Percentiles rank a stretch among this genome's conserved stretches.
Evolutionary conservation across 768 basidiomycete genomes (phyloP).

Genomic region (Boletus pseudopeckii): DNA sequence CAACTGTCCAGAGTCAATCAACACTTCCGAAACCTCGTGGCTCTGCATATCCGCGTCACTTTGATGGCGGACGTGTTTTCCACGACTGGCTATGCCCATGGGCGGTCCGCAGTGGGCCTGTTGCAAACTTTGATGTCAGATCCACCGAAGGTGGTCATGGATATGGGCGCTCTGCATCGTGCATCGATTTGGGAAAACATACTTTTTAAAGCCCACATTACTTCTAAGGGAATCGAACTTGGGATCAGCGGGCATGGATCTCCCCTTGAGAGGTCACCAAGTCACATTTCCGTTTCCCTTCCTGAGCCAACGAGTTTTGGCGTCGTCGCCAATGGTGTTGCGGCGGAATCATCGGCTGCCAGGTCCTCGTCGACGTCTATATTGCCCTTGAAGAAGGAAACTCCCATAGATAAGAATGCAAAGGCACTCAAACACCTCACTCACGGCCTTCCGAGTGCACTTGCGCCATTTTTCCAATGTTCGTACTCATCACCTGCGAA

Average conservation of each 20-base stretch:
- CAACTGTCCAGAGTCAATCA: slow-evolving; percentile 51
- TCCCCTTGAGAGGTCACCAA: slow-evolving; percentile 48
- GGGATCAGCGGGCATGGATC: slow-evolving; percentile 42
- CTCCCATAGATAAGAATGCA: slow-evolving; percentile 60
- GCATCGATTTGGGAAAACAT: slow-evolving; percentile 87
- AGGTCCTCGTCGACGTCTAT: slow-evolving; percentile 22
- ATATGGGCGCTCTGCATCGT: slow-evolving; percentile 79
- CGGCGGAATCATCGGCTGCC: slow-evolving; percentile 22
- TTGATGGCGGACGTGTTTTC: slow-evolving; percentile 86
- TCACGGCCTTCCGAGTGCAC: slow-evolving; percentile 67
- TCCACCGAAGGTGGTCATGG: slow-evolving; percentile 58
- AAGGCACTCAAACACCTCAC: slow-evolving; percentile 77
- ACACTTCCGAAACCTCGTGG: slow-evolving; percentile 68
- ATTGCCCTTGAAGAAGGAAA: slow-evolving; percentile 38
- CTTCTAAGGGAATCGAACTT: slow-evolving; percentile 51
- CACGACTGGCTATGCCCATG: slow-evolving; percentile 78
- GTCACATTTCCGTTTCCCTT: slow-evolving; percentile 40
- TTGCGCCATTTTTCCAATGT: slow-evolving; percentile 89
- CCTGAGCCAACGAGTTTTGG: slow-evolving; percentile 36
- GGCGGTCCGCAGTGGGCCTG: slow-evolving; percentile 68
- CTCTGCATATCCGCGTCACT: slow-evolving; percentile 74
- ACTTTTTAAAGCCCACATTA: slow-evolving; percentile 59
- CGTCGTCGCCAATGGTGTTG: slow-evolving; percentile 30
- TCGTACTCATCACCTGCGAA: slow-evolving; percentile 17
- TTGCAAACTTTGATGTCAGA: slow-evolving; percentile 71